phyloP scores from a whole-genome alignment of 768 basidiomycete genomes.

The Pleurotus djamor region DNA sequence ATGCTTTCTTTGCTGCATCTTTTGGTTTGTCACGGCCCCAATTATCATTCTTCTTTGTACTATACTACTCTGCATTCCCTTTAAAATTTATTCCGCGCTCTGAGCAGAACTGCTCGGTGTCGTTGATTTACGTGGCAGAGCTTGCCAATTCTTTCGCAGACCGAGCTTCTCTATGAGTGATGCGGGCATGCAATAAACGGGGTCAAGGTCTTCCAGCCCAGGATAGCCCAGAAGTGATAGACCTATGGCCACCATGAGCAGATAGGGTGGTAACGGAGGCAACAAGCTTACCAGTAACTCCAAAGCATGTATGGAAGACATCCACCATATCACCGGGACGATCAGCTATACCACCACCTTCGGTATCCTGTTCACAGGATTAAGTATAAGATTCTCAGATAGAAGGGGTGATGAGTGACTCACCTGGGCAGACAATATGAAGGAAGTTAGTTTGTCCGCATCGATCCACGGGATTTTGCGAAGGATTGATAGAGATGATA shows the following conservation, averaged over 20 bases:
- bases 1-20: not conserved
- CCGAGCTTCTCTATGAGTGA: conserved; percentile 66
- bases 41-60: not conserved
- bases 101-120: not conserved
- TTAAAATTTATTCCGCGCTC: no score
- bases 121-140: conserved; percentile 41
- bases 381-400: not conserved
- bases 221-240: conserved; percentile 89
- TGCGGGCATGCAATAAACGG: conserved; percentile 96
- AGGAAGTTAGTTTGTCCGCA: conserved; percentile 66
- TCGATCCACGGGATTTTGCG: conserved; percentile 88
- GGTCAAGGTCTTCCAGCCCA: conserved; percentile 82
- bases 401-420: conserved; percentile 16
- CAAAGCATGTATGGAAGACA: conserved; percentile 97
- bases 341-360: conserved; percentile 92
- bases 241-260: conserved; percentile 38
- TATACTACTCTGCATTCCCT: not conserved
- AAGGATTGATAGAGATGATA: conserved; percentile 85
- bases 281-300: conserved; percentile 65
- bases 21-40: not conserved
- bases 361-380: conserved; percentile 60
- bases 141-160: conserved; percentile 65
- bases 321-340: conserved; percentile 92
- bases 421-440: conserved; percentile 89
- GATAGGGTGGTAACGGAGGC: not conserved